Base-by-base conservation (phyloP, 1,139 yeast genomes). In the Debaryomyces coudertii region DNA sequence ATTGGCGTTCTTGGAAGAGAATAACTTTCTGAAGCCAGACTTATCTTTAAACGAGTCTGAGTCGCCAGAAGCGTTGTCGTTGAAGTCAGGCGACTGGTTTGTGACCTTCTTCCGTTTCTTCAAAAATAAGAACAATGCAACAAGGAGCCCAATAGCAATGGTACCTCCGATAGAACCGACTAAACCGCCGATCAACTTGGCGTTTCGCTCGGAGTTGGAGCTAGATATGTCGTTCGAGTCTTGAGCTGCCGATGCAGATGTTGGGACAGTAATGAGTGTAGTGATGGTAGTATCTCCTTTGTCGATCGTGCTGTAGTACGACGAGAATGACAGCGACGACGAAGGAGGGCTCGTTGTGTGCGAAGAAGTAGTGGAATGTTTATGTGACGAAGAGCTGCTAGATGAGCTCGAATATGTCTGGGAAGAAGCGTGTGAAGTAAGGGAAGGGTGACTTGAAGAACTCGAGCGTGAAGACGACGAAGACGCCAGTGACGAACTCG, bases 81-180 rank as follows among this genome's bases (percentile, higher is more conserved):
- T 70, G 54, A 75, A 74, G 52, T 75, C 78, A 0, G 80, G 79
- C 25, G 73, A 69, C 52, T 72, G 79, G 58, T 75, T 75, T 43
- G 72, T 68, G 40, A 70, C 56, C 24, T 60, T 49, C 23, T 57
- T 55, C 33, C 75, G 56, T 46, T 61, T 67, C 48, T 64, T 72
- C 50, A 73, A 56, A 48, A 69, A 66, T 29, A 74, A 54, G 52
- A 73, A 70, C 15, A 73, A 51, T 12, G 71, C 64, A 22, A 71
- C 76, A 12, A 72, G 53, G 4, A 62, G 63, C 1, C 76, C 77
- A 44, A 75, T 68, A 7, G 72, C 65, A 34, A 75, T 68, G 15
- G 74, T 64, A 3, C 80, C 80, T 11, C 79, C 80, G 31, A 75
- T 71, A 4, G 78, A 73, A 1, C 80, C 80, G 7, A 75, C 79